Evolutionary conservation across 768 basidiomycete genomes (phyloP).

Genomic region (Suillus lakei): DNA sequence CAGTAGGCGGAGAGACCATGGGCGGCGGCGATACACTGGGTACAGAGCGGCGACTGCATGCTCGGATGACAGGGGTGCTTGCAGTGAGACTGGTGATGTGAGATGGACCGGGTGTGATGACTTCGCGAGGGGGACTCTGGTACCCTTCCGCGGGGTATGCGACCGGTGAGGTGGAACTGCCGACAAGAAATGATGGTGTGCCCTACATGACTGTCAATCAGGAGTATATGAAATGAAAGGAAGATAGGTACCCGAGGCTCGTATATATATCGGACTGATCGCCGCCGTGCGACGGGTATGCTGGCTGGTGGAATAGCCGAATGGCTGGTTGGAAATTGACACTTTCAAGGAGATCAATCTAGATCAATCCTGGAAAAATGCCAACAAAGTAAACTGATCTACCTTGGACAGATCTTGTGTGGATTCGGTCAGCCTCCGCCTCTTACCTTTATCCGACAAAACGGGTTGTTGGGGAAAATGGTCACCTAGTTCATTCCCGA

Average conservation of each 20-base stretch:
- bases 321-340: neutral
- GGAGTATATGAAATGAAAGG: neutral
- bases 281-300: slow-evolving; percentile 1
- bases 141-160: slow-evolving; percentile 36
- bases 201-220: slow-evolving; percentile 18
- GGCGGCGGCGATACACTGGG: slow-evolving; percentile 20
- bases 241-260: slow-evolving; percentile 22
- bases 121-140: slow-evolving; percentile 27
- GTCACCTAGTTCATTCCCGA: neutral
- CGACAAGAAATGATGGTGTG: slow-evolving; percentile 37
- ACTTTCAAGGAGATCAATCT: neutral
- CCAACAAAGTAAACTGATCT: neutral
- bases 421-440: slow-evolving; percentile 16
- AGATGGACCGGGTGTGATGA: slow-evolving; percentile 5
- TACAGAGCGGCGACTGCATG: slow-evolving; percentile 21
- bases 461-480: neutral
- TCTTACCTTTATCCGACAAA: slow-evolving; percentile 26
- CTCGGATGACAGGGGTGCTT: slow-evolving; percentile 15
- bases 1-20: slow-evolving; percentile 19
- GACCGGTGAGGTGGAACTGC: slow-evolving; percentile 35
- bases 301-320: neutral
- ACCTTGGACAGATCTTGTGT: slow-evolving; percentile 3
- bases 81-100: slow-evolving; percentile 7
- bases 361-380: neutral
- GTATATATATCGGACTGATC: slow-evolving; percentile 33